Base-by-base conservation (phyloP, 2,329 filamentous ascomycete genomes). In the Claviceps capensis region DNA sequence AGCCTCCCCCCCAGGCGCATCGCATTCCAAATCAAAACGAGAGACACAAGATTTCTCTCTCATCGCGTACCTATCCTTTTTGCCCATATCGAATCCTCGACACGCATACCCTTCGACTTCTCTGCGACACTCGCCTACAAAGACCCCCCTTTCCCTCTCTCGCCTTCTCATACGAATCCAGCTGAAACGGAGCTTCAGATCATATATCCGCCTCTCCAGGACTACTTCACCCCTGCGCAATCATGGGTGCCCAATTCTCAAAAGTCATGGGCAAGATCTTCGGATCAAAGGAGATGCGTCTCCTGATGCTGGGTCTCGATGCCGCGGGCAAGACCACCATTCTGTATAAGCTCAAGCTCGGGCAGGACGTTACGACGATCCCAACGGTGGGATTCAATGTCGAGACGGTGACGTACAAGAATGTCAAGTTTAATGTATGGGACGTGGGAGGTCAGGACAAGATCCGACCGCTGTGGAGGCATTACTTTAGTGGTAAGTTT, bases 231-330 rank as follows among this genome's bases (percentile, higher is more conserved):
- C 17, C 46, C 1, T n/a, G n/a, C n/a, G 46, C 46, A 48, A 48
- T 22, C 26, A 97, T 97, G 91, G 91, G 91, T 74, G 86, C 85
- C 65, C 85, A 88, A 72, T 78, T 96, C 69, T 95, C 88, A 63
- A 95, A 95, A 76, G 84, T 96, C 74, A 90, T 96, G 84, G 87
- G 88, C 72, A 95, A 94, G 83, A 88, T 97, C 77, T 97, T 95
- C 77, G 91, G 91, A 72, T 95, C 91, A 95, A 97, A 97, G 85
- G 93, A 98, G 83, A 98, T 98, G 93, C 85, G 93, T 80, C 96
- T 98, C 78, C 75, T 98, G 74, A 98, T 98, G 93, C 90, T 98
- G 65, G 93, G 93, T 82, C 84, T 98, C 67, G 93, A 98, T 74
- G 93, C 93, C 66, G 93, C 93, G 72, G 93, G 93, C 86, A 98